phyloP scores from a whole-genome alignment of 257 asterid species.

The Leonotis leonurus region DNA sequence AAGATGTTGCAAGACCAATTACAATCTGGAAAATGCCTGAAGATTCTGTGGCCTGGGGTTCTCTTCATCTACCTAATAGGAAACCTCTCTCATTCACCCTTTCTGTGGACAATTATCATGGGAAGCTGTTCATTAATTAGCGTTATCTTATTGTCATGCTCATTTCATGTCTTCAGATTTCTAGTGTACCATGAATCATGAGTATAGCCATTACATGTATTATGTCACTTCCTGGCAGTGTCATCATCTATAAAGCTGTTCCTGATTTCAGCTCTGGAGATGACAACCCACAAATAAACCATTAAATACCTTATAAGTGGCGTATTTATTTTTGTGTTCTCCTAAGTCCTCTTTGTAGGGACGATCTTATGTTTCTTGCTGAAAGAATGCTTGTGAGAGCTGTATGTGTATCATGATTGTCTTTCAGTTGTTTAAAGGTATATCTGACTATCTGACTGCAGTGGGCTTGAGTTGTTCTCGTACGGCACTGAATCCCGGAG shows the following conservation, averaged over 20 bases:
- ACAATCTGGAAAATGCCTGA: neutral
- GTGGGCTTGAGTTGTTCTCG: conserved; percentile 75
- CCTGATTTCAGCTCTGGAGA: neutral
- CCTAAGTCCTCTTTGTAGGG: neutral
- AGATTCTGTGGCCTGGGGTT: neutral
- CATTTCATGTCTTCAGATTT: neutral
- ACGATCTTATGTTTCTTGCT: conserved; percentile 8
- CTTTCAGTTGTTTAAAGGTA: conserved; percentile 19
- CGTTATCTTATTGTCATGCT: neutral
- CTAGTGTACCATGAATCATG: neutral
- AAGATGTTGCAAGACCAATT: neutral
- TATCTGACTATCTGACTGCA: conserved; percentile 44
- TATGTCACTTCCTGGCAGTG: neutral
- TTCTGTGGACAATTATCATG: too few relatives aligned
- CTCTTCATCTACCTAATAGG: neutral
- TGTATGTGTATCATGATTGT: neutral
- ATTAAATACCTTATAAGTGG: conserved; percentile 1
- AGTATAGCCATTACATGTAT: neutral
- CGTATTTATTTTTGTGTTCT: neutral
- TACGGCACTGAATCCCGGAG: conserved; percentile 47
- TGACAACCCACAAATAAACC: too few relatives aligned
- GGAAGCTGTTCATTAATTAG: neutral
- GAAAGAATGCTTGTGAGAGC: conserved; percentile 12
- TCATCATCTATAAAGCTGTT: neutral
- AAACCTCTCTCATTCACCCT: too few relatives aligned